These are phyloP conservation scores for Monsonia emarginata DNA, from an alignment of 441 rosid genomes.

Conservation along the genomic window DNA sequence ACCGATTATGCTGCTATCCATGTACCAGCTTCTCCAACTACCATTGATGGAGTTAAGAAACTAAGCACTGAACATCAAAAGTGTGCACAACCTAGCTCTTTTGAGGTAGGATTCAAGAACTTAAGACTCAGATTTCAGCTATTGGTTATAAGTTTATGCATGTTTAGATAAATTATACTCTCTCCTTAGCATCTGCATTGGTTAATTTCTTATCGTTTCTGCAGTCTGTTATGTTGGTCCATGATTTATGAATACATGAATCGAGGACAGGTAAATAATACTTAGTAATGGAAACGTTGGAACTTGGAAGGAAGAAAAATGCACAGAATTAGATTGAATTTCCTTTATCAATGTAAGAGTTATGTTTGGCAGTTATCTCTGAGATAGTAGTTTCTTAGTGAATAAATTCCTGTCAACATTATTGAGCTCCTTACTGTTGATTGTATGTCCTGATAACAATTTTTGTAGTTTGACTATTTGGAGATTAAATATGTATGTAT, in stretches of 20 bases:
- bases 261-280: too few species aligned
- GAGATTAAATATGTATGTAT: too few species aligned
- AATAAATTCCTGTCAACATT: background rate
- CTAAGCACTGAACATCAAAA: slow-evolving; percentile 20
- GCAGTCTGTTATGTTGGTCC: background rate
- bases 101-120: slow-evolving; percentile 34
- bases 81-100: slow-evolving; percentile 25
- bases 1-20: background rate
- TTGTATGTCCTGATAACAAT: too few species aligned
- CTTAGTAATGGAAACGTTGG: too few species aligned
- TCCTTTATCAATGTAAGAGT: background rate
- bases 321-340: background rate
- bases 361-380: background rate
- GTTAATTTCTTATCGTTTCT: too few species aligned
- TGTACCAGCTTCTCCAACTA: background rate
- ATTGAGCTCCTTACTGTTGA: background rate
- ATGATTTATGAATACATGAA: too few species aligned
- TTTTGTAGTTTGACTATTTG: too few species aligned
- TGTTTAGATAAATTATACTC: background rate
- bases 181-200: background rate
- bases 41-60: slow-evolving; percentile 20
- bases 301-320: too few species aligned
- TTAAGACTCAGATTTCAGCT: background rate
- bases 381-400: background rate
- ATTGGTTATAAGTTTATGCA: background rate